phyloP scores from a whole-genome alignment of 129 eudicot species.

The Artemisia argyi region DNA sequence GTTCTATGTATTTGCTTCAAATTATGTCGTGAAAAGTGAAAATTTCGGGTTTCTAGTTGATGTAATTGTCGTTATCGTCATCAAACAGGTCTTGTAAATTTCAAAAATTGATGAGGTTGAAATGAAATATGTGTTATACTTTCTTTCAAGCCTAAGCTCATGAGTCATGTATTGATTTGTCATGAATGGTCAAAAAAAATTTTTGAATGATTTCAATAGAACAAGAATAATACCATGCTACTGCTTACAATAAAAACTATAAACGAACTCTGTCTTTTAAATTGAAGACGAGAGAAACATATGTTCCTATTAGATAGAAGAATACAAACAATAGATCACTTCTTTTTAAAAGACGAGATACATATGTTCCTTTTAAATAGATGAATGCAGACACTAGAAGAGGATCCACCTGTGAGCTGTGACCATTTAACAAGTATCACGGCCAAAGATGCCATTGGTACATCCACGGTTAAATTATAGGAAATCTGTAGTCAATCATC shows the following conservation, averaged over 20 bases:
- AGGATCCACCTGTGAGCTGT: not conserved
- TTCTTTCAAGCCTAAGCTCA: not conserved
- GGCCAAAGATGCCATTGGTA: not conserved
- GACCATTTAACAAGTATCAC: not conserved
- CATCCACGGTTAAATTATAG: slow-evolving; percentile 7
- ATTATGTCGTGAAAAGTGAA: not conserved
- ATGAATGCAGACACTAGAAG: not conserved
- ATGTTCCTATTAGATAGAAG: not conserved
- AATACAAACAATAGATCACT: not conserved
- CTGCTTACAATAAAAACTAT: slow-evolving; percentile 7
- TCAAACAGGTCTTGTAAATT: not conserved
- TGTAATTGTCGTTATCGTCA: not conserved
- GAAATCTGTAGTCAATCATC: slow-evolving; percentile 27
- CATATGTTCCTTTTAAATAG: not conserved
- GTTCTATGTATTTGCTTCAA: not conserved
- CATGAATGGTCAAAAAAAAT: too few species aligned
- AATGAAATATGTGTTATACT: not conserved
- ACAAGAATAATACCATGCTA: slow-evolving; percentile 15
- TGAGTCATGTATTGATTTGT: too few species aligned
- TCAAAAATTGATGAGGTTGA: not conserved
- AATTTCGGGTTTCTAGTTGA: not conserved
- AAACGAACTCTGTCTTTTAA: not conserved
- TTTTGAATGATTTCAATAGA: not conserved
- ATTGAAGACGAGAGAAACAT: too few species aligned
- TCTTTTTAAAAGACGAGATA: not conserved